Percentiles rank a stretch among this genome's conserved stretches.
These are phyloP conservation scores for Avena insularis DNA, from an alignment of 176 grass and related monocot species.

Conservation along the genomic window DNA sequence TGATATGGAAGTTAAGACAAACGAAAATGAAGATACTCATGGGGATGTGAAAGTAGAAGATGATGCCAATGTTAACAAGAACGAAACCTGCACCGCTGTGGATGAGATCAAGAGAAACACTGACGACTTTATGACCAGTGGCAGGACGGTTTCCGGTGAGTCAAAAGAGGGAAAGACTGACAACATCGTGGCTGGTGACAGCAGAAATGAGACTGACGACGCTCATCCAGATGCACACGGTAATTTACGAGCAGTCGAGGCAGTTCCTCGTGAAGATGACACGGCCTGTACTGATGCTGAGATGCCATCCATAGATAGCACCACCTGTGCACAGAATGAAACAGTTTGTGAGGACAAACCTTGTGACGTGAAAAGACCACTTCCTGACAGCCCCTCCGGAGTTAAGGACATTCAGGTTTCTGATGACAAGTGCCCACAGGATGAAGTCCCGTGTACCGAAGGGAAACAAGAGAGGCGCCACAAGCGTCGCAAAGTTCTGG, in stretches of 20 bases:
- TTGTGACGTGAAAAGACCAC: conserved; percentile 30
- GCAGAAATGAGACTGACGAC: background rate
- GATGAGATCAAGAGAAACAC: conserved; percentile 6
- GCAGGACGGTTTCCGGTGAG: background rate
- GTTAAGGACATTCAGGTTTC: conserved; percentile 14
- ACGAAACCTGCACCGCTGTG: background rate
- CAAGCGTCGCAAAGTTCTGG: conserved; percentile 68
- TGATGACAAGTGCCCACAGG: conserved; percentile 40
- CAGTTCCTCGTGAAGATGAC: conserved; percentile 34
- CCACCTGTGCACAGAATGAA: no score
- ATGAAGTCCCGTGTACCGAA: conserved; percentile 9
- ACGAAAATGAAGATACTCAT: no score
- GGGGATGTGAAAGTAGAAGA: no score
- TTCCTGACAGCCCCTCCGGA: background rate
- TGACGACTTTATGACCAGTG: conserved; percentile 5
- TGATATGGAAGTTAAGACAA: no score
- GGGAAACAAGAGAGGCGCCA: conserved; percentile 48
- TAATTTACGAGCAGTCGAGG: background rate
- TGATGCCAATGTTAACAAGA: no score
- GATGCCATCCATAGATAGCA: conserved; percentile 6
- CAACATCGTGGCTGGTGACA: background rate
- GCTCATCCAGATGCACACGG: background rate
- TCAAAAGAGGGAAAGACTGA: background rate
- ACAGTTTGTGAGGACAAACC: background rate
- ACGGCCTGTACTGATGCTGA: conserved; percentile 24